These are phyloP conservation scores for Gossypium anomalum DNA, from an alignment of 345 rosid species.

Conservation along the genomic window DNA sequence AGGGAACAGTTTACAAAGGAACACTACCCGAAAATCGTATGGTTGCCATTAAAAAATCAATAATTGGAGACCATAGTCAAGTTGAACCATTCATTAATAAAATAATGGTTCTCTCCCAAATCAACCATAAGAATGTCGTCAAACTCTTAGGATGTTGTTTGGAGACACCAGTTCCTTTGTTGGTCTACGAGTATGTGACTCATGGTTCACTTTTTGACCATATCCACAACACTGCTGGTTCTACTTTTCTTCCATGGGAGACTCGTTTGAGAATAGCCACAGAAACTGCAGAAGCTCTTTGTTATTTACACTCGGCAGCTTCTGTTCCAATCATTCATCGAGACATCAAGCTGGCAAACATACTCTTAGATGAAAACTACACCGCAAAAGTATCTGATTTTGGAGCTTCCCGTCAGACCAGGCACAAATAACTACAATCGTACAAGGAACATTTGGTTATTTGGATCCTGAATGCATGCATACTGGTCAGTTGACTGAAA, in stretches of 20 bases:
- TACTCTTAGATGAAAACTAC: conserved; percentile 33
- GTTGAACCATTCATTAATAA: conserved; percentile 48
- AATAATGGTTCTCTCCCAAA: conserved; percentile 38
- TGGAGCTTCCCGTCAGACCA: conserved; percentile 39
- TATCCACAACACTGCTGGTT: conserved; percentile 24
- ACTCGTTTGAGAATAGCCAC: conserved; percentile 34
- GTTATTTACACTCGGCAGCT: conserved; percentile 43
- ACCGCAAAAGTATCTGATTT: conserved; percentile 45
- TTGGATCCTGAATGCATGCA: conserved; percentile 12
- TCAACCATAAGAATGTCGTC: conserved; percentile 44
- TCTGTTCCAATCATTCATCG: conserved; percentile 34
- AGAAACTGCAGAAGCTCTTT: conserved; percentile 28
- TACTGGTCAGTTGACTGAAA: conserved; percentile 1
- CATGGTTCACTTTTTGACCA: conserved; percentile 44
- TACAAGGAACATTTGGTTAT: conserved; percentile 5
- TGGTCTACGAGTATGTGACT: conserved; percentile 39
- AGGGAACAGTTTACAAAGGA: conserved; percentile 47
- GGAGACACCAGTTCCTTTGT: conserved; percentile 40
- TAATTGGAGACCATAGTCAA: conserved; percentile 33
- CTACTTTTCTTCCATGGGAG: conserved; percentile 28
- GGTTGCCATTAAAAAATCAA: conserved; percentile 46
- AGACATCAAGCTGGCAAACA: conserved; percentile 40
- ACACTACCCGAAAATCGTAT: conserved; percentile 20
- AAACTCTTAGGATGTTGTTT: conserved; percentile 44
- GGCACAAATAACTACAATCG: conserved; percentile 32